Percentiles rank a stretch among this genome's conserved stretches.
phyloP scores from a whole-genome alignment of 1,284 basidiomycete genomes.

The Puccinia hordei region DNA sequence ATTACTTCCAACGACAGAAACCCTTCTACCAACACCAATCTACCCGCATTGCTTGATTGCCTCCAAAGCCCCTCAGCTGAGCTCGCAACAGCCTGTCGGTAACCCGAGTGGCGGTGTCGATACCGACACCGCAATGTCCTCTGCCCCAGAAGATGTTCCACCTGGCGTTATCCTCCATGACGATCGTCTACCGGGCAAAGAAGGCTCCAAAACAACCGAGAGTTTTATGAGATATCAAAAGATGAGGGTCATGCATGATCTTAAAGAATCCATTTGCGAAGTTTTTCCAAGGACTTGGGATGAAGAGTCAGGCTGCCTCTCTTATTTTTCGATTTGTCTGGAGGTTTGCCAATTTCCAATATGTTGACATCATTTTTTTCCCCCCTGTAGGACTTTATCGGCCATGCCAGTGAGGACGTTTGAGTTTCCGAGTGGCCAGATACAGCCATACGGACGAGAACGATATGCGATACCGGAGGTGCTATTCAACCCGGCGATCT shows the following conservation, averaged over 20 bases:
- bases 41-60: conserved; percentile 40
- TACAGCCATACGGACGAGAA: conserved; percentile 78
- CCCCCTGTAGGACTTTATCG: conserved; percentile 65
- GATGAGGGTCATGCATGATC: conserved; percentile 82
- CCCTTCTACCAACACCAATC: conserved; percentile 17
- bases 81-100: not conserved
- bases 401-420: conserved; percentile 67
- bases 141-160: conserved; percentile 13
- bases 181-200: conserved; percentile 66
- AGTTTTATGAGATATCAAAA: conserved; percentile 83
- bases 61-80: conserved; percentile 6
- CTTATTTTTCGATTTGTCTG: too few relatives aligned
- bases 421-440: conserved; percentile 96
- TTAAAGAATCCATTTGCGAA: conserved; percentile 84
- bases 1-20: conserved; percentile 52
- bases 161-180: conserved; percentile 65
- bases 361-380: too few relatives aligned
- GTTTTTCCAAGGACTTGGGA: conserved; percentile 85
- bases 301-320: conserved; percentile 67
- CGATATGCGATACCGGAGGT: conserved; percentile 84
- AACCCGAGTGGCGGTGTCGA: not conserved
- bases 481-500: conserved; percentile 68
- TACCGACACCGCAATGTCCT: not conserved
- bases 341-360: too few relatives aligned
- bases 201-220: conserved; percentile 67